phyloP scores from a whole-genome alignment of 306 rosid species.

The Psophocarpus tetragonolobus region DNA sequence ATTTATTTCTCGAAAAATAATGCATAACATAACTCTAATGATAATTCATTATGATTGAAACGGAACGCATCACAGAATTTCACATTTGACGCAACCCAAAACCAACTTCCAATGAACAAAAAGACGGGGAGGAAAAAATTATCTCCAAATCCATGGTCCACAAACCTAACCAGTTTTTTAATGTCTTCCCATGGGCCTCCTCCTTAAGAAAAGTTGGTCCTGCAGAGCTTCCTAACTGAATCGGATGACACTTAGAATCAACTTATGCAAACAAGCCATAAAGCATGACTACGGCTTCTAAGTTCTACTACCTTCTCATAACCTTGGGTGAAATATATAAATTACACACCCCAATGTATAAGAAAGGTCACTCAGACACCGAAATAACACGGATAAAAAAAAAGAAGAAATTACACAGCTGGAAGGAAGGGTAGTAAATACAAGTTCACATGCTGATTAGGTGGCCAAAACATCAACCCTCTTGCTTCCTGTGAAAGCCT shows the following conservation, averaged over 20 bases:
- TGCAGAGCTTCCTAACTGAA: conserved; percentile 23
- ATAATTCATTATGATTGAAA: background rate
- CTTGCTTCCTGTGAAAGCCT: conserved; percentile 49
- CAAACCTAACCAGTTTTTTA: background rate
- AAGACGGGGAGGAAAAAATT: background rate
- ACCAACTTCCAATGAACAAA: conserved; percentile 4
- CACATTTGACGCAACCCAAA: conserved; percentile 11
- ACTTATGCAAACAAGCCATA: background rate
- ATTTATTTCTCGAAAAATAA: no score
- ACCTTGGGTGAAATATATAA: conserved; percentile 25
- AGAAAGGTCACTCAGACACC: conserved; percentile 20
- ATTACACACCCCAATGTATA: conserved; percentile 26
- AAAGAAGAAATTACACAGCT: background rate
- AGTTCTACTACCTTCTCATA: conserved; percentile 34
- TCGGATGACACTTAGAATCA: conserved; percentile 3
- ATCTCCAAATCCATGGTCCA: conserved; percentile 20
- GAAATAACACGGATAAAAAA: background rate
- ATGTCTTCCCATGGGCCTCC: background rate
- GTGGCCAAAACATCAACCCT: conserved; percentile 51
- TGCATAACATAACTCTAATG: background rate
- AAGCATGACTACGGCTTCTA: conserved; percentile 15
- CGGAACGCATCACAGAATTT: background rate
- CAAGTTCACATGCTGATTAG: conserved; percentile 10
- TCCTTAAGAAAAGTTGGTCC: conserved; percentile 3
- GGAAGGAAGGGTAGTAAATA: background rate